A percentile compares a stretch with the other conserved stretches of the same genome.
Conservation (phyloP, 352 stramenopile genomes). For the Chrysophaeum taylorii region DNA sequence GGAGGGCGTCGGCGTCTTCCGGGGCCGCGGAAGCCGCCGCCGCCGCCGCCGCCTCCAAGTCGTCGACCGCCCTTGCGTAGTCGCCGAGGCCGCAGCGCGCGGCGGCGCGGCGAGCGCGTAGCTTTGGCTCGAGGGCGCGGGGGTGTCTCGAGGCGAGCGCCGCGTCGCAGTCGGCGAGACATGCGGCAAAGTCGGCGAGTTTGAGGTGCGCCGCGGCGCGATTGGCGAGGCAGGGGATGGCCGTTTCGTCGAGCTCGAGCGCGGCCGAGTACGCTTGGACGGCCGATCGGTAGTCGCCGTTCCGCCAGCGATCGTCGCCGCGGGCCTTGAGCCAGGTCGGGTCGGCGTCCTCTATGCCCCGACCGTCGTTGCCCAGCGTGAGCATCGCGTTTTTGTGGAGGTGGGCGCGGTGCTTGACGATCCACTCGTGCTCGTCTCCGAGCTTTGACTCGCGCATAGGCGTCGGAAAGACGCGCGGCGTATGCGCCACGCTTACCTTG, state of each 20-base stretch:
- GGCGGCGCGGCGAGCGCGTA: conserved; percentile 21
- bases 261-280: conserved; percentile 36
- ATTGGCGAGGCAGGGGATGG: conserved; percentile 22
- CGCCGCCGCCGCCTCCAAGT: conserved; percentile 26
- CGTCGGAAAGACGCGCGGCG: conserved; percentile 38
- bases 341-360: conserved; percentile 33
- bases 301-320: conserved; percentile 33
- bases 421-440: conserved; percentile 37
- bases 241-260: conserved; percentile 27
- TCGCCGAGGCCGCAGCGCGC: conserved; percentile 29
- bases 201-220: conserved; percentile 33
- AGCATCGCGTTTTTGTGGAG: conserved; percentile 36
- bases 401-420: conserved; percentile 33
- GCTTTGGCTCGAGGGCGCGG: conserved; percentile 22
- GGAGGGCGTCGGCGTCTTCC: conserved; percentile 22
- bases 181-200: conserved; percentile 21
- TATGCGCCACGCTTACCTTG: conserved; percentile 25
- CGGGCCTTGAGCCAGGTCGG: conserved; percentile 33
- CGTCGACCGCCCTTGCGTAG: conserved; percentile 18
- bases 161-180: conserved; percentile 30
- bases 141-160: conserved; percentile 16
- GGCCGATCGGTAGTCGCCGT: conserved; percentile 28
- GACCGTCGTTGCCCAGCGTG: conserved; percentile 17
- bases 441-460: conserved; percentile 37
- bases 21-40: conserved; percentile 19